These are phyloP conservation scores for Crithidia brevicula DNA, from an alignment of 208 protist genomes.

Conservation along the genomic window DNA sequence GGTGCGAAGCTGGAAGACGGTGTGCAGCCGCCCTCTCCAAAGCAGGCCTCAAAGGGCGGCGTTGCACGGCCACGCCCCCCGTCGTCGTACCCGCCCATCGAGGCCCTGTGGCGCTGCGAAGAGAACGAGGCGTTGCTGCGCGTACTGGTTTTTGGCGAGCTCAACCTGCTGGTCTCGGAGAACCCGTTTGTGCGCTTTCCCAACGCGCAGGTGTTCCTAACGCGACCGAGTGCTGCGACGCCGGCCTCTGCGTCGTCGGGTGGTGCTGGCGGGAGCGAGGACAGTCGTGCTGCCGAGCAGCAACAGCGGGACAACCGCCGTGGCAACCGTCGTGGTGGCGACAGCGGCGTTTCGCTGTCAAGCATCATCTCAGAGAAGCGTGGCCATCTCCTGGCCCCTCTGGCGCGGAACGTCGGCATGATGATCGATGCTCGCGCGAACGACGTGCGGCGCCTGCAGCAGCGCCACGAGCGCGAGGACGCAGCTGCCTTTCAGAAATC, in stretches of 20 bases:
- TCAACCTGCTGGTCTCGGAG: constrained; percentile 85
- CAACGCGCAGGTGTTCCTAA: constrained; percentile 67
- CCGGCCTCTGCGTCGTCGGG: constrained; percentile 18
- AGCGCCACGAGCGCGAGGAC: constrained; percentile 84
- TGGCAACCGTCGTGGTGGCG: constrained; percentile 18
- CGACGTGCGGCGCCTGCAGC: constrained; percentile 77
- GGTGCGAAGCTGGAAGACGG: background rate
- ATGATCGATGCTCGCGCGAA: constrained; percentile 66
- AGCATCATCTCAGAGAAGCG: constrained; percentile 73
- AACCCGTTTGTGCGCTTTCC: constrained; percentile 87
- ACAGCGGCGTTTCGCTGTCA: constrained; percentile 54
- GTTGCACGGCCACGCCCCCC: constrained; percentile 35
- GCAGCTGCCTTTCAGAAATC: constrained; percentile 64
- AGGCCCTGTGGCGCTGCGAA: constrained; percentile 75
- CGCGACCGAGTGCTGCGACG: constrained; percentile 49
- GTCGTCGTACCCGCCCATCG: constrained; percentile 67
- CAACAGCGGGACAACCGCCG: constrained; percentile 14
- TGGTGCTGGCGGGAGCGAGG: background rate
- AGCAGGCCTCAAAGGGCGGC: background rate
- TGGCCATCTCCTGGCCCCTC: constrained; percentile 61
- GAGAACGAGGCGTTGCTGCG: constrained; percentile 78
- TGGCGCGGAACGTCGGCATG: constrained; percentile 54
- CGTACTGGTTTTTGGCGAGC: constrained; percentile 87
- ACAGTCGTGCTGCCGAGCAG: constrained; percentile 5
- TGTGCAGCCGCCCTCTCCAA: background rate